Percentiles rank a stretch among this genome's conserved stretches.
These are phyloP conservation scores for Geranium rotundifolium DNA, from an alignment of 345 rosid genomes.

Conservation along the genomic window DNA sequence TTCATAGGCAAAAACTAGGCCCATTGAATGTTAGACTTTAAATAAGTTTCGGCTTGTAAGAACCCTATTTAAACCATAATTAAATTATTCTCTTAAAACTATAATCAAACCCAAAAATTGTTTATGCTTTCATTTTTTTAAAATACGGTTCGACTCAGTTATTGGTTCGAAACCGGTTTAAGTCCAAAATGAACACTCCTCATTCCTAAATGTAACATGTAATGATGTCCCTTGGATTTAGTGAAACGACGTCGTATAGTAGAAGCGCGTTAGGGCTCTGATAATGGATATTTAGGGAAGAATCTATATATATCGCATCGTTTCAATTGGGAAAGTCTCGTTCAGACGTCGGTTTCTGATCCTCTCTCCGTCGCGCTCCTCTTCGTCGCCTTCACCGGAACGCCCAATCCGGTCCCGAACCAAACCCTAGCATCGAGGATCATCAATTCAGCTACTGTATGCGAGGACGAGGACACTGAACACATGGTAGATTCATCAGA, in stretches of 20 bases:
- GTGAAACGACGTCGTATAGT: neutral
- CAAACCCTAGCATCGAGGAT: neutral
- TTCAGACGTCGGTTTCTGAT: neutral
- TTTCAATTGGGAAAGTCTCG: neutral
- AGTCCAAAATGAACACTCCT: too few species aligned
- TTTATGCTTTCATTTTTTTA: too few species aligned
- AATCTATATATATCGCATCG: neutral
- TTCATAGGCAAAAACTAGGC: too few species aligned
- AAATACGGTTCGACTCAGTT: too few species aligned
- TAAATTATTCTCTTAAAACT: too few species aligned
- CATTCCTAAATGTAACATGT: too few species aligned
- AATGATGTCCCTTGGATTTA: too few species aligned
- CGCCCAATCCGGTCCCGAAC: neutral
- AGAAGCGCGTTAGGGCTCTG: neutral
- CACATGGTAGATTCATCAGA: neutral
- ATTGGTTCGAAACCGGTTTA: too few species aligned
- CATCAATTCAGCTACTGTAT: neutral
- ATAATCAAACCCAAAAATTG: too few species aligned
- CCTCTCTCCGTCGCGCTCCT: neutral
- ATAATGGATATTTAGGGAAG: neutral
- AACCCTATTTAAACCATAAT: too few species aligned
- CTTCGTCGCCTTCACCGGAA: neutral
- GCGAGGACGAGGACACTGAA: neutral
- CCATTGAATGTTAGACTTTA: too few species aligned
- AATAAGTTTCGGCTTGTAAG: too few species aligned